These are phyloP conservation scores for Blastobotrys persicus DNA, from an alignment of 1,139 yeast species.

Conservation along the genomic window DNA sequence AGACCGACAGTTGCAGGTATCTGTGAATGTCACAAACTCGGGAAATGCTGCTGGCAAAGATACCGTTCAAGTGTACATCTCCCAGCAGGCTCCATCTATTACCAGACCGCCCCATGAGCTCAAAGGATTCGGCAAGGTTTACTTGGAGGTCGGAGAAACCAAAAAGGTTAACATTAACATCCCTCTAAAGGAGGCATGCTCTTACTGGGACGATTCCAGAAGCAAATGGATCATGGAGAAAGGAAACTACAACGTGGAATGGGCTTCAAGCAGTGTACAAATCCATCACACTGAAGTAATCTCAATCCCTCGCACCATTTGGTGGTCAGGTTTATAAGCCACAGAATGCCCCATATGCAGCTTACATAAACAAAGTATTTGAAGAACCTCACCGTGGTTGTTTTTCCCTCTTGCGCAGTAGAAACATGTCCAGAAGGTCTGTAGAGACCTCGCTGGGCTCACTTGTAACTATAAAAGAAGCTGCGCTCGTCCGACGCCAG, in stretches of 20 bases:
- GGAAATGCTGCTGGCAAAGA: slow-evolving; percentile 47
- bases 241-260: slow-evolving; percentile 49
- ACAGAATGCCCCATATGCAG: neutral
- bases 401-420: neutral
- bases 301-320: slow-evolving; percentile 29
- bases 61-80: slow-evolving; percentile 48
- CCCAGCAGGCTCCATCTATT: slow-evolving; percentile 42
- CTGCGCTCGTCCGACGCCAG: slow-evolving; percentile 1
- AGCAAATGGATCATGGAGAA: slow-evolving; percentile 52
- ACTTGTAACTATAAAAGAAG: slow-evolving; percentile 3
- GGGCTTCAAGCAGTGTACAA: slow-evolving; percentile 43
- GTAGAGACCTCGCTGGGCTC: slow-evolving; percentile 4
- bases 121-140: slow-evolving; percentile 53
- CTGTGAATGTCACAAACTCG: slow-evolving; percentile 45
- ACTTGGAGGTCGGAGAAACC: slow-evolving; percentile 44
- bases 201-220: slow-evolving; percentile 52
- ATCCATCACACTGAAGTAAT: slow-evolving; percentile 31
- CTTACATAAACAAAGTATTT: neutral
- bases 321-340: slow-evolving; percentile 30
- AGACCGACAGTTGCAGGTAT: slow-evolving; percentile 37
- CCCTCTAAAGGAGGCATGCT: slow-evolving; percentile 50
- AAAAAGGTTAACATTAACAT: slow-evolving; percentile 40
- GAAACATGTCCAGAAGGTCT: neutral
- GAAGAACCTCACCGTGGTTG: too few relatives aligned
- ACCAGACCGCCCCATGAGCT: slow-evolving; percentile 57